These are phyloP conservation scores for Marchantia paleacea DNA, from an alignment of 225 moss, liverwort and hornwort genomes.

Conservation along the genomic window DNA sequence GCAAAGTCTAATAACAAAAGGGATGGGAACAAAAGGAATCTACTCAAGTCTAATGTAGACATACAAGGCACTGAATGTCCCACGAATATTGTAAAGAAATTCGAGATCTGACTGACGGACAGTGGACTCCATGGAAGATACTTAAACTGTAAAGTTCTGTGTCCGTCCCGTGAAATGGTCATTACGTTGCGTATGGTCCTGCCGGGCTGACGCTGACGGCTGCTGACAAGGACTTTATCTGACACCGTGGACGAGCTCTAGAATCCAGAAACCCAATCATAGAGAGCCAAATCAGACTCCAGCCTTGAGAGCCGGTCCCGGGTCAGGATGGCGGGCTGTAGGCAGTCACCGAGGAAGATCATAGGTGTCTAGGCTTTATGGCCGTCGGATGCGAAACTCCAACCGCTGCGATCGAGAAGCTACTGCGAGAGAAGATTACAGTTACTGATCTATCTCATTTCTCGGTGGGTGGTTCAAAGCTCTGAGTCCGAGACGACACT, in stretches of 20 bases:
- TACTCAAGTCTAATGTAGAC: too few relatives aligned
- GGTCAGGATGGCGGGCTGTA: neutral
- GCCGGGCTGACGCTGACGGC: neutral
- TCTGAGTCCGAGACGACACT: neutral
- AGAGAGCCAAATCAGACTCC: conserved; percentile 18
- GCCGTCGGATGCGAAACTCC: neutral
- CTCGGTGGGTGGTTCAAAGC: neutral
- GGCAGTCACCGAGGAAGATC: neutral
- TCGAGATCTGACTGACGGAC: neutral
- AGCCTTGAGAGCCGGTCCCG: neutral
- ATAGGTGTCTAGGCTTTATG: neutral
- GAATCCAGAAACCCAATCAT: conserved; percentile 25
- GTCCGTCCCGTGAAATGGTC: too few relatives aligned
- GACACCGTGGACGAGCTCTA: conserved; percentile 26
- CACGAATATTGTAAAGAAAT: neutral
- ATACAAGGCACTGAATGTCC: neutral
- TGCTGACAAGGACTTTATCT: conserved; percentile 41
- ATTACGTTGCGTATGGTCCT: neutral
- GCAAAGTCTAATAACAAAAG: too few relatives aligned
- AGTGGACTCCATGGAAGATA: neutral
- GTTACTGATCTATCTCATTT: neutral
- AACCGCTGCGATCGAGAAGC: neutral
- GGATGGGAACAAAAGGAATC: too few relatives aligned
- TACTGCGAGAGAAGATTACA: neutral
- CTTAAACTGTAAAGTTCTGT: neutral